Percentiles rank a stretch among this genome's conserved stretches.
phyloP scores from a whole-genome alignment of 768 basidiomycete genomes.

The Agrocybe praecox region DNA sequence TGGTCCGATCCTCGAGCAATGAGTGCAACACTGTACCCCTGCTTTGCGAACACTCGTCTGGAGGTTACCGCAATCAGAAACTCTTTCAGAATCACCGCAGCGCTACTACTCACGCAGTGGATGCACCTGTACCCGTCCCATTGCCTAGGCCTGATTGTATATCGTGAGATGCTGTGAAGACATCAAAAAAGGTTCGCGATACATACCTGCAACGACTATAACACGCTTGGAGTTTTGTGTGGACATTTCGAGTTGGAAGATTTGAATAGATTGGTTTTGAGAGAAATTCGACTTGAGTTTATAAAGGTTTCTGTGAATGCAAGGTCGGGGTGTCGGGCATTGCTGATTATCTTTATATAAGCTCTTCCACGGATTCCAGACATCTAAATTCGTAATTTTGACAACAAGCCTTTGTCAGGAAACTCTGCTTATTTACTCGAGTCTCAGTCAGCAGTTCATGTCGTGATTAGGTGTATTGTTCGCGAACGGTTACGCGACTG shows the following conservation, averaged over 20 bases:
- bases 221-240: conserved; percentile 42
- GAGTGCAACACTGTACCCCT: conserved; percentile 69
- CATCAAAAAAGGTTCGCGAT: not conserved
- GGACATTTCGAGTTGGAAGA: conserved; percentile 1
- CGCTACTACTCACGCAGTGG: conserved; percentile 54
- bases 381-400: not conserved
- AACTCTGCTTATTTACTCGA: not conserved
- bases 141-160: conserved; percentile 41
- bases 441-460: conserved; percentile 8
- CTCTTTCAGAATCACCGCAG: too few relatives aligned
- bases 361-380: not conserved
- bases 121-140: conserved; percentile 57
- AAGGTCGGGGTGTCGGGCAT: not conserved
- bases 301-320: not conserved
- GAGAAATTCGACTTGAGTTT: not conserved
- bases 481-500: not conserved
- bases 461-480: conserved; percentile 10
- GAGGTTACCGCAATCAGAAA: too few relatives aligned
- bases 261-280: too few relatives aligned
- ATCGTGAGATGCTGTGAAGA: not conserved
- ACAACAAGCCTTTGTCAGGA: not conserved
- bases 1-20: conserved; percentile 58
- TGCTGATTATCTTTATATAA: conserved; percentile 6
- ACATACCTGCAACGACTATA: conserved; percentile 59
- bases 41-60: conserved; percentile 61